Conservation (phyloP, 768 basidiomycete genomes). For the Amanita thiersii region DNA sequence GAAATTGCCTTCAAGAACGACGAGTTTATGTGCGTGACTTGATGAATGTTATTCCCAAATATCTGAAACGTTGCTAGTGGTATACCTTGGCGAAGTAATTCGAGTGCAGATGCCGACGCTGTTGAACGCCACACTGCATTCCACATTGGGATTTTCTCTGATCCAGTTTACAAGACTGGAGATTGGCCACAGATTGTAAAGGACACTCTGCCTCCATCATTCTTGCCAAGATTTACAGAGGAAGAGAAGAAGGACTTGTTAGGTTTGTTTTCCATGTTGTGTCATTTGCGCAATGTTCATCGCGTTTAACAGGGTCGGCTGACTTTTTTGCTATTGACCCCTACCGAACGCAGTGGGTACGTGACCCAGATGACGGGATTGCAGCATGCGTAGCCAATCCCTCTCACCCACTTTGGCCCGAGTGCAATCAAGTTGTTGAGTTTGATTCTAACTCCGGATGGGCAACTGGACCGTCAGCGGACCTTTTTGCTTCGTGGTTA, state of each 20-base stretch:
- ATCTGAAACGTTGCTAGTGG: slow-evolving; percentile 21
- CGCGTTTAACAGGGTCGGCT: slow-evolving; percentile 26
- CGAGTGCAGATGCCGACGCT: slow-evolving; percentile 33
- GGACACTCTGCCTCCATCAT: slow-evolving; percentile 35
- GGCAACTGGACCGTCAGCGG: slow-evolving; percentile 37
- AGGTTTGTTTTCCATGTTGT: slow-evolving; percentile 17
- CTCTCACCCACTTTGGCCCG: slow-evolving; percentile 44
- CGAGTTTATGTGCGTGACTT: slow-evolving; percentile 31
- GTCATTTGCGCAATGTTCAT: neutral
- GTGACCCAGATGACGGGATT: slow-evolving; percentile 36
- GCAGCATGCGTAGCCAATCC: slow-evolving; percentile 33
- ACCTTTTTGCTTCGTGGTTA: slow-evolving; percentile 33
- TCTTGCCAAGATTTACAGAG: slow-evolving; percentile 39
- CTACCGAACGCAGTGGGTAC: slow-evolving; percentile 31
- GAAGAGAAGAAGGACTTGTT: slow-evolving; percentile 35
- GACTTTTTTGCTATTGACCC: slow-evolving; percentile 49
- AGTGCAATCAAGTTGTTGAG: slow-evolving; percentile 30
- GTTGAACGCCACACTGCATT: slow-evolving; percentile 44
- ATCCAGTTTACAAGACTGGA: slow-evolving; percentile 43
- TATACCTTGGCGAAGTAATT: slow-evolving; percentile 37
- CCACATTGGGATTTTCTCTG: slow-evolving; percentile 40
- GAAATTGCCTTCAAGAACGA: slow-evolving; percentile 49
- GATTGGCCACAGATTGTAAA: slow-evolving; percentile 46
- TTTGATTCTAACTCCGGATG: slow-evolving; percentile 38
- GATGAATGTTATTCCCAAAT: neutral